These are phyloP conservation scores for Penicillium sp. DNA, from an alignment of 2,329 filamentous ascomycete species.

Conservation along the genomic window DNA sequence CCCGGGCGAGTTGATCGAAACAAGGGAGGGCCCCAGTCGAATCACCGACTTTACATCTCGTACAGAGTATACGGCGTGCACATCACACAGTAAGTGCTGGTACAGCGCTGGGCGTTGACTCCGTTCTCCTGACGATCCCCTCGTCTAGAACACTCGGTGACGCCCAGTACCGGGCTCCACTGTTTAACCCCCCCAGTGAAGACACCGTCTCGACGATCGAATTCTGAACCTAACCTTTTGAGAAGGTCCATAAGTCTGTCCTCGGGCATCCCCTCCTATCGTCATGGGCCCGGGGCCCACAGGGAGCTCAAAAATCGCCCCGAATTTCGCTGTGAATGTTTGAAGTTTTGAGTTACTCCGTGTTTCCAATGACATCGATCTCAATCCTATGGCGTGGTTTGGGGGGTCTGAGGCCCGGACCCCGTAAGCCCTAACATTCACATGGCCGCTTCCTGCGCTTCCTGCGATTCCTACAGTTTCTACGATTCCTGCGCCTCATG, in stretches of 20 bases:
- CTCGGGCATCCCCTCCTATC: not conserved
- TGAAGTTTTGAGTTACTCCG: not conserved
- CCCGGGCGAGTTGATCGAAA: conserved; percentile 2
- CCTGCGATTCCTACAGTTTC: not conserved
- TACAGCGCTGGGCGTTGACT: not conserved
- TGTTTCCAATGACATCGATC: not conserved
- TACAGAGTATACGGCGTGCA: not conserved
- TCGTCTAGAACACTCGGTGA: conserved; percentile 13
- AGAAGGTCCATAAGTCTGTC: conserved; percentile 5
- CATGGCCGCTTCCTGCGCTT: not conserved
- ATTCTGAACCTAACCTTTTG: conserved; percentile 3
- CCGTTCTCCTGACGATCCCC: conserved; percentile 17
- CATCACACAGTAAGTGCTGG: not conserved
- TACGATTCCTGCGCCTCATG: not conserved
- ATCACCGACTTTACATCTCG: too few relatives aligned
- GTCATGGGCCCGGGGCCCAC: not conserved
- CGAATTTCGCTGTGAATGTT: not conserved
- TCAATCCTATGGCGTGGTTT: not conserved
- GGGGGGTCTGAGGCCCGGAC: too few relatives aligned
- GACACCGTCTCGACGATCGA: not conserved
- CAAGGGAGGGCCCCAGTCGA: not conserved
- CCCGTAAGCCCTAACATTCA: not conserved
- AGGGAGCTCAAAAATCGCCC: not conserved
- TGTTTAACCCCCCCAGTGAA: not conserved
- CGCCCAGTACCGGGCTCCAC: not conserved